phyloP scores from a whole-genome alignment of 1,284 basidiomycete species.

The Ceratobasidium sp. region DNA sequence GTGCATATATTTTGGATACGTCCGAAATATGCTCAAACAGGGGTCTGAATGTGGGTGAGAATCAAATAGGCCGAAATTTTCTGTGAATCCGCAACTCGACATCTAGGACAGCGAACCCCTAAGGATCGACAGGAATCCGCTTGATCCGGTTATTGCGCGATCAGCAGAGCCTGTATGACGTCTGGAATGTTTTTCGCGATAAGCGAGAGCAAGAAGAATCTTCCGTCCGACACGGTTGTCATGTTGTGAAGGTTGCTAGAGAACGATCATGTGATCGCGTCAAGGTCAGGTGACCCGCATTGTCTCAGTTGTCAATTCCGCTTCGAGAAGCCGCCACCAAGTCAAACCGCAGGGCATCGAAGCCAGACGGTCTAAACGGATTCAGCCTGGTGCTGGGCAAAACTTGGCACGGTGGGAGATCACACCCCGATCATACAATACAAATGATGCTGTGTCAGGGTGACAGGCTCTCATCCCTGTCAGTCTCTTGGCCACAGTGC shows the following conservation, averaged over 20 bases:
- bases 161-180: neutral
- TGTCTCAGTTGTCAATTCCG: neutral
- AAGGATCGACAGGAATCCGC: neutral
- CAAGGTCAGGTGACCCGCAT: neutral
- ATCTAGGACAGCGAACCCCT: neutral
- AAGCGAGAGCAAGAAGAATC: neutral
- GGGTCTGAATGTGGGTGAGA: neutral
- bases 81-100: neutral
- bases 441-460: neutral
- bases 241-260: neutral
- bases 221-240: neutral
- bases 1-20: neutral
- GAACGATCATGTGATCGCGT: slow-evolving; percentile 1
- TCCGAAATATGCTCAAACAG: neutral
- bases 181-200: neutral
- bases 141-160: neutral
- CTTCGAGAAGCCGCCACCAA: no score
- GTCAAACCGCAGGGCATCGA: no score
- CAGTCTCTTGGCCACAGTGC: no score
- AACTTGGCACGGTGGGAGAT: neutral
- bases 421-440: neutral
- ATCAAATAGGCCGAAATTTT: neutral
- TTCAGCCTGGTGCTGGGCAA: neutral
- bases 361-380: no score
- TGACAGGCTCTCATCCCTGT: neutral